Percentiles rank a stretch among this genome's conserved stretches.
phyloP scores from a whole-genome alignment of 1,284 basidiomycete genomes.

The Cutaneotrichosporon arboriforme region DNA sequence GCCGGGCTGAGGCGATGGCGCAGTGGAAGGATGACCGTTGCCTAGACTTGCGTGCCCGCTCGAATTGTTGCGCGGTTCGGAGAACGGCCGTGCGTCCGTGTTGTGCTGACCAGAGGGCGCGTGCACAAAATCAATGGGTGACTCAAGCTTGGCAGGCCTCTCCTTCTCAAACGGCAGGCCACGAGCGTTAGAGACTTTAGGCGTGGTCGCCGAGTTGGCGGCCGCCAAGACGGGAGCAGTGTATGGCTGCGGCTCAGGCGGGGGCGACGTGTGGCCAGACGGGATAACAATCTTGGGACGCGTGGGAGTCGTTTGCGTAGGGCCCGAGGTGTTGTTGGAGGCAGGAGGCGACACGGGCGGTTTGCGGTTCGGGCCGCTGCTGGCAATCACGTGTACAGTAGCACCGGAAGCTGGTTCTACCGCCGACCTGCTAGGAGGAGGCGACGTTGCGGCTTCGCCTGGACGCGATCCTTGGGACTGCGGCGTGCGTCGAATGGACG shows the following conservation, averaged over 20 bases:
- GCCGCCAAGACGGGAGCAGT: slow-evolving; percentile 4
- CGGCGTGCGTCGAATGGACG: too few relatives aligned
- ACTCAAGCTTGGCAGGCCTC: too few relatives aligned
- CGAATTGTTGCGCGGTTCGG: slow-evolving; percentile 1
- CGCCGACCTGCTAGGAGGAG: too few relatives aligned
- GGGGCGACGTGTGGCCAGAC: neutral
- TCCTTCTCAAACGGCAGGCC: neutral
- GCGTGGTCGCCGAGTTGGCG: neutral
- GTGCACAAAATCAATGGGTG: too few relatives aligned
- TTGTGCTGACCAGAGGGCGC: too few relatives aligned
- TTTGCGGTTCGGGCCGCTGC: neutral
- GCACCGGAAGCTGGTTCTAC: neutral
- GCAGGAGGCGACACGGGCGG: slow-evolving; percentile 1
- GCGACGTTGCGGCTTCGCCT: too few relatives aligned
- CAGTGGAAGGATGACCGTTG: slow-evolving; percentile 5
- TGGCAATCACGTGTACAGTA: slow-evolving; percentile 2
- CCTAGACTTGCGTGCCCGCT: neutral
- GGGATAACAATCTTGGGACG: slow-evolving; percentile 1
- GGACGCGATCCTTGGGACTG: too few relatives aligned
- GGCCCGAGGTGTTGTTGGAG: neutral
- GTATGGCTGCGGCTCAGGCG: slow-evolving; percentile 4
- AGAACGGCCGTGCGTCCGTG: too few relatives aligned
- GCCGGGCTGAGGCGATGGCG: neutral
- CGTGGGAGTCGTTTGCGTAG: neutral
- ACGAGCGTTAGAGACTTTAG: neutral